These are phyloP conservation scores for Chenopodium berlandieri DNA, from an alignment of 148 eudicot species.

Conservation along the genomic window DNA sequence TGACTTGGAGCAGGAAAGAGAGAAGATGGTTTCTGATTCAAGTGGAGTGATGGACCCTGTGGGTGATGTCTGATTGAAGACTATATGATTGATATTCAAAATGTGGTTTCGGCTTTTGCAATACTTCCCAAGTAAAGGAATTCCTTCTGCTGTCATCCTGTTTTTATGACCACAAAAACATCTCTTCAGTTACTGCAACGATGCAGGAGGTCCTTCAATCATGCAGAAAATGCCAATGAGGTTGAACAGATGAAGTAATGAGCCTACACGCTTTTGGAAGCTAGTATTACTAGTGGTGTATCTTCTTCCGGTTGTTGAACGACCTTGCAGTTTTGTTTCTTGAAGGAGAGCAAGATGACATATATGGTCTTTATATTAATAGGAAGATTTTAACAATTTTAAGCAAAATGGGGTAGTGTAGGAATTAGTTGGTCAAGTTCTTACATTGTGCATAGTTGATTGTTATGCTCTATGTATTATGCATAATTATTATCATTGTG, in stretches of 20 bases:
- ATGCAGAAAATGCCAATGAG: neutral
- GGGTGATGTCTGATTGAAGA: conserved; percentile 21
- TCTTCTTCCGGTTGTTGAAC: neutral
- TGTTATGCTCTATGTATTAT: neutral
- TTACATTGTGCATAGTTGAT: neutral
- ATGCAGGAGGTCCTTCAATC: neutral
- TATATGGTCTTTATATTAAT: neutral
- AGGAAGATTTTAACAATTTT: neutral
- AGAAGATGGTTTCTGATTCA: conserved; percentile 21
- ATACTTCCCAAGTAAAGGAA: neutral
- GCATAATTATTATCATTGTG: neutral
- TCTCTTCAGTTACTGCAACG: neutral
- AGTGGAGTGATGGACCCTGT: conserved; percentile 21
- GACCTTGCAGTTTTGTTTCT: conserved; percentile 7
- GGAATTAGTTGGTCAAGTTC: neutral
- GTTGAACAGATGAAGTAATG: neutral
- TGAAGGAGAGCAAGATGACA: neutral
- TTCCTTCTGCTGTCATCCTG: neutral
- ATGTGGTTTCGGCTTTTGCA: conserved; percentile 5
- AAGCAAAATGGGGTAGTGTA: neutral
- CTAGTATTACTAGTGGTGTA: neutral
- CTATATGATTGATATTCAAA: neutral
- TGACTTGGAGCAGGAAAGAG: conserved; percentile 72
- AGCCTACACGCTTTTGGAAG: neutral
- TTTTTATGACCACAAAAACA: neutral